Conservation (phyloP, 129 eudicot species). For the Helianthus tuberosus region DNA sequence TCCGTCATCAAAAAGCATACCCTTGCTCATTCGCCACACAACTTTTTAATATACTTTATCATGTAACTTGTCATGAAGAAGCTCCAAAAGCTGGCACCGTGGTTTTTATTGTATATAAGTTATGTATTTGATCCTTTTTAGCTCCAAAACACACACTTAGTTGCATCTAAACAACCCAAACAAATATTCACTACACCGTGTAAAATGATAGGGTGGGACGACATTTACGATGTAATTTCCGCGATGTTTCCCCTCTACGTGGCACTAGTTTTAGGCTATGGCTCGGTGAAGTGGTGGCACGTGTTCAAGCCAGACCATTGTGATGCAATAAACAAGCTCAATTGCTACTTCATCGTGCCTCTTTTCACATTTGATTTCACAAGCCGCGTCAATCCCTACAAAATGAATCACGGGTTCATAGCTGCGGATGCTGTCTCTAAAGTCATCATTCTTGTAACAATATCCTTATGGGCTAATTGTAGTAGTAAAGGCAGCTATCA, state of each 20-base stretch:
- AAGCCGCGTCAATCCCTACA: constrained; percentile 43
- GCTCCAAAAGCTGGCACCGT: neutral
- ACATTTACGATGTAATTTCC: constrained; percentile 54
- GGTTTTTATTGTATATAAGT: neutral
- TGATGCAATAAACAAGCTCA: constrained; percentile 64
- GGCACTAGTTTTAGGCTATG: constrained; percentile 54
- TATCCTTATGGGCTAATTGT: constrained; percentile 54
- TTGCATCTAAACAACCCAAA: constrained; percentile 4
- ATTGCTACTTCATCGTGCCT: constrained; percentile 57
- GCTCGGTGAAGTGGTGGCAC: constrained; percentile 67
- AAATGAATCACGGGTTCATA: constrained; percentile 47
- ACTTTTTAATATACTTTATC: neutral
- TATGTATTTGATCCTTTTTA: neutral
- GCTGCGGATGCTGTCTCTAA: constrained; percentile 53
- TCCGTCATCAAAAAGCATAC: neutral
- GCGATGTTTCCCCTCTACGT: constrained; percentile 70
- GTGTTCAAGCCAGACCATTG: constrained; percentile 59
- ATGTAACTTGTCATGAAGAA: neutral
- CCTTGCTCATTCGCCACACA: neutral
- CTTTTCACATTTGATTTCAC: constrained; percentile 62
- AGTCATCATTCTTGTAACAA: constrained; percentile 21
- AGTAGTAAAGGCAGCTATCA: constrained; percentile 27
- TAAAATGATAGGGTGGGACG: constrained; percentile 58
- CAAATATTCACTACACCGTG: neutral
- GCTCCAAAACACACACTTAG: constrained; percentile 12